These are phyloP conservation scores for Taiozyma sp. DNA, from an alignment of 1,139 yeast genomes.

Conservation along the genomic window DNA sequence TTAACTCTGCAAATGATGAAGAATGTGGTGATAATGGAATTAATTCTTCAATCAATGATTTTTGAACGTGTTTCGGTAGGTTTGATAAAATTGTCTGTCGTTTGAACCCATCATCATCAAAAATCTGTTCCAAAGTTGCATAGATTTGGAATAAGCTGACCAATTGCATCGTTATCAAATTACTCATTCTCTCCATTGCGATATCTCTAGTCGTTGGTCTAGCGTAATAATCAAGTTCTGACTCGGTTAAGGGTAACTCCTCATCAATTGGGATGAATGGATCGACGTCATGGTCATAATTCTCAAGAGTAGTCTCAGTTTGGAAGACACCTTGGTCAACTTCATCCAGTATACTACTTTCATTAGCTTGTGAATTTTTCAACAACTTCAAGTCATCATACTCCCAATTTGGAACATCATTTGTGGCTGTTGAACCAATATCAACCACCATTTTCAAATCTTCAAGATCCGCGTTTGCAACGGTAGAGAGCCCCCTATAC, in stretches of 20 bases:
- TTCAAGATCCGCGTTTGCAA: slow-evolving; percentile 1
- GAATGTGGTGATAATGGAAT: too few species aligned
- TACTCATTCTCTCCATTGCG: background rate
- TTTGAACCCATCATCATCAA: background rate
- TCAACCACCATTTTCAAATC: background rate
- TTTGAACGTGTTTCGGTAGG: background rate
- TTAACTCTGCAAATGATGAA: too few species aligned
- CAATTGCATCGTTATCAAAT: background rate
- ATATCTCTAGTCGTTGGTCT: background rate
- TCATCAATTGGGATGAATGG: background rate
- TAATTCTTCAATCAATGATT: background rate
- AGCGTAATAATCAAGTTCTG: background rate
- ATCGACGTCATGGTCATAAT: background rate
- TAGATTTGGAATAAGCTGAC: background rate
- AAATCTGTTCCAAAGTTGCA: background rate
- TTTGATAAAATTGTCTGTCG: background rate
- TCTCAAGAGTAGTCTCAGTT: too few species aligned
- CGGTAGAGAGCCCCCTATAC: slow-evolving; percentile 13
- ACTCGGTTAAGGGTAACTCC: background rate
- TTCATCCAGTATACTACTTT: background rate
- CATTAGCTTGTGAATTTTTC: background rate
- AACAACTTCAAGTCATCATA: background rate
- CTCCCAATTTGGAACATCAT: background rate
- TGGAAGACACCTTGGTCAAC: background rate
- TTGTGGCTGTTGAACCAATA: too few species aligned